phyloP scores from a whole-genome alignment of 257 asterid genomes.

The Gentiana dahurica region DNA sequence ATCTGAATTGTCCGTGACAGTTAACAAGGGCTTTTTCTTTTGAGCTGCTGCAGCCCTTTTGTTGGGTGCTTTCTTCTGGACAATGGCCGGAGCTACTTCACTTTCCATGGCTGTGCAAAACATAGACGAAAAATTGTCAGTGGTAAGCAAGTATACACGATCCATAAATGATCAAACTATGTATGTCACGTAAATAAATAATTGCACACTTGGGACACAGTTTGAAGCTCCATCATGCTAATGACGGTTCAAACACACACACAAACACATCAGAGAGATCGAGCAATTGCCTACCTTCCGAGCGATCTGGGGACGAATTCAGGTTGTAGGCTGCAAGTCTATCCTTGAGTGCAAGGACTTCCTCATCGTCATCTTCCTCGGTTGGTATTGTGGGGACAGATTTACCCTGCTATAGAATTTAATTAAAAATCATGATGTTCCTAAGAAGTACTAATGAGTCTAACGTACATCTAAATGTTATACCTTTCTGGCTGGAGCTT shows the following conservation, averaged over 20 bases:
- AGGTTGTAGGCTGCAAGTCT: constrained; percentile 82
- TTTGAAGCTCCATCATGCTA: neutral
- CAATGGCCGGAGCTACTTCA: constrained; percentile 14
- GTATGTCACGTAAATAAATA: neutral
- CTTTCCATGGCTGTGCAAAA: constrained; percentile 34
- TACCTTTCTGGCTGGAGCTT: constrained; percentile 72
- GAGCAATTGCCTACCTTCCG: constrained; percentile 37
- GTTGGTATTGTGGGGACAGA: constrained; percentile 10
- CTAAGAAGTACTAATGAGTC: too few species aligned
- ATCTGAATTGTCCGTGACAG: constrained; percentile 32
- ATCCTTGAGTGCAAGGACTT: constrained; percentile 51
- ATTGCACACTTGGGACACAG: neutral
- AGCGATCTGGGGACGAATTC: constrained; percentile 71
- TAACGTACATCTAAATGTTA: too few species aligned
- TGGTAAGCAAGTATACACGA: too few species aligned
- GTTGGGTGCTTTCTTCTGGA: constrained; percentile 39
- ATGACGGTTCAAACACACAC: neutral
- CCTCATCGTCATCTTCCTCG: constrained; percentile 40
- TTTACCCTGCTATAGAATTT: constrained; percentile 13
- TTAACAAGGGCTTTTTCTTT: constrained; percentile 30
- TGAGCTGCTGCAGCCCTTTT: constrained; percentile 33
- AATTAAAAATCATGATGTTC: neutral
- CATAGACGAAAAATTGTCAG: neutral
- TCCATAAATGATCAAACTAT: neutral
- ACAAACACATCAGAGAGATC: neutral